phyloP scores from a whole-genome alignment of 2,329 filamentous ascomycete genomes.

The Cytospora paraplurivora region DNA sequence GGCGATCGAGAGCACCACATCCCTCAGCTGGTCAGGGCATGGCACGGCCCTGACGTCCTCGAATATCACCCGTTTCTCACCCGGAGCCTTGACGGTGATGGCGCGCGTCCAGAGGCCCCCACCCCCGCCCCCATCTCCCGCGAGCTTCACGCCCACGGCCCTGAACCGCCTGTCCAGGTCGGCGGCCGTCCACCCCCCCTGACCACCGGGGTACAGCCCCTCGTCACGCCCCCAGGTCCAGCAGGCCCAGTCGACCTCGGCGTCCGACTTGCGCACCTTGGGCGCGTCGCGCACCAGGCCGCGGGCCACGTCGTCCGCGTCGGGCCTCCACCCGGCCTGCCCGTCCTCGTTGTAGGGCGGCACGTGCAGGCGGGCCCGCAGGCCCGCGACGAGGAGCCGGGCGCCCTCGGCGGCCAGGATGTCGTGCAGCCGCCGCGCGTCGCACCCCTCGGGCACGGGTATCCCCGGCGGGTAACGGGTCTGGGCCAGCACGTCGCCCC shows the following conservation, averaged over 20 bases:
- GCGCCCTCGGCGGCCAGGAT: slow-evolving; percentile 67
- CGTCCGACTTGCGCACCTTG: slow-evolving; percentile 70
- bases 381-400: slow-evolving; percentile 66
- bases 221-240: slow-evolving; percentile 17
- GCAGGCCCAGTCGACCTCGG: slow-evolving; percentile 60
- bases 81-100: slow-evolving; percentile 22
- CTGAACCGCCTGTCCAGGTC: slow-evolving; percentile 58
- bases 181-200: slow-evolving; percentile 47
- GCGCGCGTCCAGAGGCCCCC: slow-evolving; percentile 30
- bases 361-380: slow-evolving; percentile 66
- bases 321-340: slow-evolving; percentile 32
- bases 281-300: slow-evolving; percentile 56
- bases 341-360: slow-evolving; percentile 46
- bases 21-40: slow-evolving; percentile 19
- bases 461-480: slow-evolving; percentile 59
- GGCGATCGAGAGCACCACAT: slow-evolving; percentile 11
- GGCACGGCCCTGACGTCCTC: slow-evolving; percentile 37
- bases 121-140: slow-evolving; percentile 40
- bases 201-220: slow-evolving; percentile 22
- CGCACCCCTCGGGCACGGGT: slow-evolving; percentile 47
- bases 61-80: slow-evolving; percentile 45
- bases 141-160: slow-evolving; percentile 47
- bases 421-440: slow-evolving; percentile 50
- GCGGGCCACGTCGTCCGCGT: slow-evolving; percentile 34
- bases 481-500: slow-evolving; percentile 74